Evolutionary conservation across 2,329 filamentous ascomycete genomes (phyloP).

Genomic region (Septoria petroselini): DNA sequence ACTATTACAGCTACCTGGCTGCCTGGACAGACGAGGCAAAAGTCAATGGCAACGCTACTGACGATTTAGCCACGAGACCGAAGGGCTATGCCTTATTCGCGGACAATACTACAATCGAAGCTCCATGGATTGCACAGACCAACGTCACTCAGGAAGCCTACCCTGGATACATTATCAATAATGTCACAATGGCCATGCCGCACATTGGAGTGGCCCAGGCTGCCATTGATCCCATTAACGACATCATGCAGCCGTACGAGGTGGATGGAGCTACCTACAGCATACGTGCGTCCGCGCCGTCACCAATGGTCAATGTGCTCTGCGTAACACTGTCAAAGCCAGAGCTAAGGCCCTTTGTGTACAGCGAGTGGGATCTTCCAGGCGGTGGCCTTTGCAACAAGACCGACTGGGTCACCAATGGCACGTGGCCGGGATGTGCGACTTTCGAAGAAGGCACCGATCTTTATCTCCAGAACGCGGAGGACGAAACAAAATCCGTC

Average conservation of each 20-base stretch:
- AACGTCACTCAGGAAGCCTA: slow-evolving; percentile 50
- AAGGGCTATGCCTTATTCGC: slow-evolving; percentile 61
- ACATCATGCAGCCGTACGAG: slow-evolving; percentile 65
- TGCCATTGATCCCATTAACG: slow-evolving; percentile 58
- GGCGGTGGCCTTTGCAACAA: slow-evolving; percentile 8
- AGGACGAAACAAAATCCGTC: slow-evolving; percentile 10
- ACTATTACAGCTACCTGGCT: slow-evolving; percentile 57
- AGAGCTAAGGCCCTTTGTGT: slow-evolving; percentile 65
- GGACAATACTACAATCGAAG: slow-evolving; percentile 69
- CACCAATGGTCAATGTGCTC: slow-evolving; percentile 67
- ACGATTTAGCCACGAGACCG: slow-evolving; percentile 51
- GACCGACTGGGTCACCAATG: slow-evolving; percentile 9
- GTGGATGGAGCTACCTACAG: slow-evolving; percentile 64
- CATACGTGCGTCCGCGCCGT: slow-evolving; percentile 65
- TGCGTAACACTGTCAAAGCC: slow-evolving; percentile 63
- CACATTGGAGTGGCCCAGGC: slow-evolving; percentile 68
- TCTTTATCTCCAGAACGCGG: slow-evolving; percentile 19
- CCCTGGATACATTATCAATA: slow-evolving; percentile 54
- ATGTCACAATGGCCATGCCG: slow-evolving; percentile 73
- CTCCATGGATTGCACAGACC: slow-evolving; percentile 64
- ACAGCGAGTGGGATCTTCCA: slow-evolving; percentile 55
- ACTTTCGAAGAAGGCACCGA: slow-evolving; percentile 13
- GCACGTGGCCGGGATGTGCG: slow-evolving; percentile 14
- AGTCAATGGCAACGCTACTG: slow-evolving; percentile 45
- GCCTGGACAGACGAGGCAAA: slow-evolving; percentile 52